These are phyloP conservation scores for Coemansia sp. DNA, from an alignment of 371 early-diverging fungal genomes.

Conservation along the genomic window DNA sequence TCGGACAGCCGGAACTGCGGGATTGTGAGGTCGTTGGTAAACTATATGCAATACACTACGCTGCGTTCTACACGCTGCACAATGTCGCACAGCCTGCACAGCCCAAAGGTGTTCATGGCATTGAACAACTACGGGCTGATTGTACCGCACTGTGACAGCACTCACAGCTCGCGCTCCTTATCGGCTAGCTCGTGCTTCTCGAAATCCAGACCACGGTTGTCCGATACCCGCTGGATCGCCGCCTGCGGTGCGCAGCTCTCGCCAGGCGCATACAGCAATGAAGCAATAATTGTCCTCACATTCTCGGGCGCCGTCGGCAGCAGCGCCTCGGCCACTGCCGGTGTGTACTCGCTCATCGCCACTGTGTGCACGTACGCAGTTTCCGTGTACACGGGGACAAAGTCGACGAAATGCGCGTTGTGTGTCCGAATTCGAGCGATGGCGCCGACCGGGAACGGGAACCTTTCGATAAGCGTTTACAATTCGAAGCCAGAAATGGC, in stretches of 20 bases:
- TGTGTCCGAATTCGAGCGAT: slow-evolving; percentile 27
- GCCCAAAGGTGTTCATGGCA: slow-evolving; percentile 92
- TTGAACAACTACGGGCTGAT: slow-evolving; percentile 98
- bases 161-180: slow-evolving; percentile 44
- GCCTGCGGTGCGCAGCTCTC: slow-evolving; percentile 29
- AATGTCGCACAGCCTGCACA: slow-evolving; percentile 72
- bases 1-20: slow-evolving; percentile 25
- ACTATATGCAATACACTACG: slow-evolving; percentile 61
- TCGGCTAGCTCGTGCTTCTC: slow-evolving; percentile 5
- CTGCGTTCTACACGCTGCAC: slow-evolving; percentile 92
- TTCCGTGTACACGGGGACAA: slow-evolving; percentile 8
- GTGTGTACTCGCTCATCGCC: slow-evolving; percentile 31
- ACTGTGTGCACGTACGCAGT: slow-evolving; percentile 7
- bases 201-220: background rate
- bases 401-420: slow-evolving; percentile 43
- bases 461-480: slow-evolving; percentile 22
- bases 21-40: slow-evolving; percentile 19
- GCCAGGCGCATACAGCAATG: slow-evolving; percentile 44
- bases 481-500: slow-evolving; percentile 47
- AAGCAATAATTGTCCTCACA: slow-evolving; percentile 40
- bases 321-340: slow-evolving; percentile 5
- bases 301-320: slow-evolving; percentile 7
- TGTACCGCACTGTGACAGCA: slow-evolving; percentile 88
- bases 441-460: slow-evolving; percentile 38
- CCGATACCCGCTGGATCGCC: slow-evolving; percentile 24